A percentile compares a stretch with the other conserved stretches of the same genome.
Evolutionary conservation across 495 filamentous ascomycete genomes (phyloP).

Genomic region (Podospora sp.): DNA sequence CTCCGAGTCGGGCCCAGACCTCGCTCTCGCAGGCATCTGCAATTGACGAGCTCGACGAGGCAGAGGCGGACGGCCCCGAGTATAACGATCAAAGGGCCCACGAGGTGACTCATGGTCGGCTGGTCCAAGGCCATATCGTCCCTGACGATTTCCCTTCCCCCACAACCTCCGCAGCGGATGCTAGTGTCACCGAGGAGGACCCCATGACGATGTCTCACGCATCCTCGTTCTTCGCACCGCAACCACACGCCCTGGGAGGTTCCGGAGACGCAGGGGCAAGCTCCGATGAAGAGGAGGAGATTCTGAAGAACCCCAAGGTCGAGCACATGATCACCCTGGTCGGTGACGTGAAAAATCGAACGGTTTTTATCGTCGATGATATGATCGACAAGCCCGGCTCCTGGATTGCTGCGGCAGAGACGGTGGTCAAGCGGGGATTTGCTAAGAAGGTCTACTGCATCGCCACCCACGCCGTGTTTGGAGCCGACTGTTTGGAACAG

Average conservation of each 20-base stretch:
- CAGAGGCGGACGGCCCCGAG: constrained; percentile 57
- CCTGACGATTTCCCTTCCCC: constrained; percentile 89
- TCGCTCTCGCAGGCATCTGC: constrained; percentile 42
- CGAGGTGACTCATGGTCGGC: constrained; percentile 87
- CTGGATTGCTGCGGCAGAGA: constrained; percentile 98
- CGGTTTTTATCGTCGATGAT: constrained; percentile 94
- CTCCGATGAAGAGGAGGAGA: constrained; percentile 88
- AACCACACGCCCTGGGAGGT: constrained; percentile 73
- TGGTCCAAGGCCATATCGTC: constrained; percentile 96
- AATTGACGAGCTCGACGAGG: constrained; percentile 51
- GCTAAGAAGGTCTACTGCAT: constrained; percentile 97
- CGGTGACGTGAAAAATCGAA: constrained; percentile 81
- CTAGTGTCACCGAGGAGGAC: constrained; percentile 59
- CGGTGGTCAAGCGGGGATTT: constrained; percentile 86
- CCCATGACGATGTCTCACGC: constrained; percentile 59
- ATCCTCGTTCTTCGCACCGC: constrained; percentile 57
- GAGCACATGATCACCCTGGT: constrained; percentile 97
- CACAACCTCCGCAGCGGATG: constrained; percentile 60
- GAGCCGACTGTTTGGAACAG: constrained; percentile 83
- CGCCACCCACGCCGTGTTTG: constrained; percentile 94
- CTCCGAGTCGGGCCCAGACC: constrained; percentile 32
- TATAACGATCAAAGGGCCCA: constrained; percentile 85
- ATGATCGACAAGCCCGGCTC: constrained; percentile 98
- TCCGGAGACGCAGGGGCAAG: constrained; percentile 73
- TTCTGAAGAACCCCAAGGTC: constrained; percentile 67